These are phyloP conservation scores for Magnusiomyces suaveolens DNA, from an alignment of 1,139 yeast genomes.

Conservation along the genomic window DNA sequence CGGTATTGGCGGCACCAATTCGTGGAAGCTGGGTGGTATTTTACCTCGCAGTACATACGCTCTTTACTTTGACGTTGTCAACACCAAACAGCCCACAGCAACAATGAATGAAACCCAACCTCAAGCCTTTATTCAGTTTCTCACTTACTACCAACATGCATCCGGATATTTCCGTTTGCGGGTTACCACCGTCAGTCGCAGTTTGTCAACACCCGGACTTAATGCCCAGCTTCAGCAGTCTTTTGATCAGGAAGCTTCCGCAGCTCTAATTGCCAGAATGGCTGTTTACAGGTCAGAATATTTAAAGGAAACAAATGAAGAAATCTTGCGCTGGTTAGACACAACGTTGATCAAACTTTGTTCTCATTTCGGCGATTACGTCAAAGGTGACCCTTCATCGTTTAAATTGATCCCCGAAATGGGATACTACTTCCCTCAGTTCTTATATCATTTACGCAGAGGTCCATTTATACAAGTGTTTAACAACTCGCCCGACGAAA, in stretches of 20 bases:
- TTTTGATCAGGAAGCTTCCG: constrained; percentile 98
- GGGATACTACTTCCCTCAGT: constrained; percentile 59
- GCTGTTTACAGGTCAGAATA: constrained; percentile 66
- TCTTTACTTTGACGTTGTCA: constrained; percentile 69
- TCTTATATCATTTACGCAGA: constrained; percentile 60
- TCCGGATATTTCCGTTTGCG: constrained; percentile 63
- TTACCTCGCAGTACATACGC: constrained; percentile 87
- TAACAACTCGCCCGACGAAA: constrained; percentile 74
- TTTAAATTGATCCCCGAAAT: constrained; percentile 62
- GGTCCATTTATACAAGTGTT: constrained; percentile 62
- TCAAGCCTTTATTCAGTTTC: constrained; percentile 61
- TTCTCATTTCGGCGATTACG: constrained; percentile 66
- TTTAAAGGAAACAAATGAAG: constrained; percentile 41
- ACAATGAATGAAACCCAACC: constrained; percentile 77
- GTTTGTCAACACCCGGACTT: constrained; percentile 45
- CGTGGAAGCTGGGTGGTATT: constrained; percentile 76
- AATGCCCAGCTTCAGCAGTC: constrained; percentile 32
- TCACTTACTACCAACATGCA: constrained; percentile 65
- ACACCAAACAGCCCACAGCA: constrained; percentile 27
- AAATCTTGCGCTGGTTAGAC: constrained; percentile 69
- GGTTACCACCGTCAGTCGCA: constrained; percentile 76
- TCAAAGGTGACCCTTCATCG: constrained; percentile 55
- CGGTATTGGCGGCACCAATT: constrained; percentile 87
- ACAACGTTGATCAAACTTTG: constrained; percentile 65
- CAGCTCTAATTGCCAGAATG: constrained; percentile 88